A percentile compares a stretch with the other conserved stretches of the same genome.
These are phyloP conservation scores for Alternaria solani DNA, from an alignment of 2,329 filamentous ascomycete genomes.

Conservation along the genomic window DNA sequence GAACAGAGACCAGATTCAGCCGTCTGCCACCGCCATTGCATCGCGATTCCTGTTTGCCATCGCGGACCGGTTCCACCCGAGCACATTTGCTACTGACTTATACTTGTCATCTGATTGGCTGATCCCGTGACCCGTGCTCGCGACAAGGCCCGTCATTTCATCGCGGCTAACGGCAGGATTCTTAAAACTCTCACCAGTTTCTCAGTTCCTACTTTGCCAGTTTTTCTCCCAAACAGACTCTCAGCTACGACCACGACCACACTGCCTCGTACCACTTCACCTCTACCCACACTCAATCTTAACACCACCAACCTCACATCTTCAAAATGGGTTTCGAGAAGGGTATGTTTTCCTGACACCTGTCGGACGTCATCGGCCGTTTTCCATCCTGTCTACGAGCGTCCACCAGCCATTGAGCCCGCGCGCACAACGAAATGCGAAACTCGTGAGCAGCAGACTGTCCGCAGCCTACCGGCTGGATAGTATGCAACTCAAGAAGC, in stretches of 20 bases:
- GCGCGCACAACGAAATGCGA: conserved; percentile 23
- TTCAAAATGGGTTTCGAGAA: conserved; percentile 52
- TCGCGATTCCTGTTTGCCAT: conserved; percentile 12
- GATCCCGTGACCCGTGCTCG: conserved; percentile 12
- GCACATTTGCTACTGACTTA: conserved; percentile 22
- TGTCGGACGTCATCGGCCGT: conserved; percentile 41
- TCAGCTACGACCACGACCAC: conserved; percentile 14
- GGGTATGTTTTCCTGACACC: conserved; percentile 45
- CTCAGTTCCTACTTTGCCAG: conserved; percentile 33
- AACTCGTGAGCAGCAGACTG: conserved; percentile 12
- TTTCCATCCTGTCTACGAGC: conserved; percentile 28
- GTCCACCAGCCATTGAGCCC: conserved; percentile 36
- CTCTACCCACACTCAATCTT: neutral
- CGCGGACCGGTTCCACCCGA: conserved; percentile 32
- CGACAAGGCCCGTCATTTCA: conserved; percentile 21
- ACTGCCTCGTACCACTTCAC: neutral
- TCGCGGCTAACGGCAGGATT: conserved; percentile 24
- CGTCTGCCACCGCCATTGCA: conserved; percentile 7
- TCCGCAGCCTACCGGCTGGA: neutral
- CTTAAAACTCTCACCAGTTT: conserved; percentile 21
- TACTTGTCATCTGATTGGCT: conserved; percentile 23
- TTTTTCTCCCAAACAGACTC: conserved; percentile 32
- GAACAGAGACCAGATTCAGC: neutral
- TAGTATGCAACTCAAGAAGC: conserved; percentile 17
- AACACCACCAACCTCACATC: conserved; percentile 17